Base-by-base conservation (phyloP, 108 stramenopile genomes). In the Pseudonitzschia multistriata region DNA sequence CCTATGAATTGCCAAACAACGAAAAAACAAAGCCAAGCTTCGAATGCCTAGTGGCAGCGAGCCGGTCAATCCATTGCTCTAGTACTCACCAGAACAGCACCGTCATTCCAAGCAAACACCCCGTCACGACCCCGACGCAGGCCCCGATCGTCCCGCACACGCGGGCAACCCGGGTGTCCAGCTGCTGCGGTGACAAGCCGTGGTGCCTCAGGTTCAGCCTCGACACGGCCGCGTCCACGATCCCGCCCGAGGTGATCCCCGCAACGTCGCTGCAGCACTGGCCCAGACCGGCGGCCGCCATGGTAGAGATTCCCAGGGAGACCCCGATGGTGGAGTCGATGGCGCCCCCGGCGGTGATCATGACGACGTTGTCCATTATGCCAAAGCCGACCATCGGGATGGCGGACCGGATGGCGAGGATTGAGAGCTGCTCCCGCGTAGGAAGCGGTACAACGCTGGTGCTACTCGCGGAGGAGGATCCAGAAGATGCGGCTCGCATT, bases 341-440 rank as follows among this genome's bases (percentile, higher is more conserved):
- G 36, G 78, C 61, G 19, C 93, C 91, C 33, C 95, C 95, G 15
- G 93, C 93, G 22, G 82, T 84, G 55, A 96, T 87, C 95, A 96
- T 96, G 3, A 73, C 72, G 88, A 89, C 37, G 72, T 93, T 96
- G 71, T 96, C 95, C 87, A 89, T 92, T 59, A 96, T 82, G 25
- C 92, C 92, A 63, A 93, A 93, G 17, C 92, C 92, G 66, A 89
- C 56, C 84, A 87, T 89, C 2, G 83, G 83, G 33, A 84, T 81
- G 10, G 80, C 79, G 25, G 76, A 66, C 35, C 80, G 77, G 15
- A 76, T 55, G n/a, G 83, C 83, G 48, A 84, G 49, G 15, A 81
- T 76, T 25, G 65, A 78, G 61, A 84, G 74, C 62, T 84, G 80
- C 17, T 78, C 52, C 35, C n/a, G 33, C 17, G 83, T 81, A 19